Conservation (phyloP, 78 protist genomes). For the Speleostelium caveatum region DNA sequence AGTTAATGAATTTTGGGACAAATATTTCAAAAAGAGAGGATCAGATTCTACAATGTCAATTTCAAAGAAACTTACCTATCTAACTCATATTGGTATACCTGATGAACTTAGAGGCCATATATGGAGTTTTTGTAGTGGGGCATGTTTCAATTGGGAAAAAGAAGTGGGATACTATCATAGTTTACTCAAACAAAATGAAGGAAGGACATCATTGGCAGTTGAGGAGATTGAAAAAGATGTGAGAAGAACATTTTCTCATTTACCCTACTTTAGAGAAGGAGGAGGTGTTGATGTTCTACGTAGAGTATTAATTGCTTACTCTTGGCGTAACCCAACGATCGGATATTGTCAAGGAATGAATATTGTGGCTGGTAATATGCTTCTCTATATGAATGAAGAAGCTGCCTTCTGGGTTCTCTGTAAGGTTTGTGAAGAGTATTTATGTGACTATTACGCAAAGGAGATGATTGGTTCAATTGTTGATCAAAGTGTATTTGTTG, state of each 20-base stretch:
- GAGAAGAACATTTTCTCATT: conserved; percentile 74
- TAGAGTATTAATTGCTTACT: conserved; percentile 59
- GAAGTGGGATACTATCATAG: conserved; percentile 58
- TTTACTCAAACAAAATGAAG: conserved; percentile 5
- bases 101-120: conserved; percentile 57
- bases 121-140: conserved; percentile 67
- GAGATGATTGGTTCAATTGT: conserved; percentile 82
- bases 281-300: conserved; percentile 67
- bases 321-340: conserved; percentile 81
- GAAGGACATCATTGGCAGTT: conserved; percentile 12
- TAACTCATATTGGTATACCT: conserved; percentile 53
- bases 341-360: conserved; percentile 92
- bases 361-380: conserved; percentile 84
- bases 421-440: conserved; percentile 76
- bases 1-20: conserved; percentile 30
- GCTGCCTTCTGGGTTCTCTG: conserved; percentile 90
- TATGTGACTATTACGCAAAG: conserved; percentile 82
- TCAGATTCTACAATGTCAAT: conserved; percentile 66
- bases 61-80: not conserved
- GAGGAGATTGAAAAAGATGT: conserved; percentile 84
- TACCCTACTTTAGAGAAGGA: conserved; percentile 42
- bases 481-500: conserved; percentile 74
- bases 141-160: conserved; percentile 63
- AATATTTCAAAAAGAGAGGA: conserved; percentile 48
- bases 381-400: conserved; percentile 86